Base-by-base conservation (phyloP, 129 eudicot genomes). In the Erigeron canadensis region DNA sequence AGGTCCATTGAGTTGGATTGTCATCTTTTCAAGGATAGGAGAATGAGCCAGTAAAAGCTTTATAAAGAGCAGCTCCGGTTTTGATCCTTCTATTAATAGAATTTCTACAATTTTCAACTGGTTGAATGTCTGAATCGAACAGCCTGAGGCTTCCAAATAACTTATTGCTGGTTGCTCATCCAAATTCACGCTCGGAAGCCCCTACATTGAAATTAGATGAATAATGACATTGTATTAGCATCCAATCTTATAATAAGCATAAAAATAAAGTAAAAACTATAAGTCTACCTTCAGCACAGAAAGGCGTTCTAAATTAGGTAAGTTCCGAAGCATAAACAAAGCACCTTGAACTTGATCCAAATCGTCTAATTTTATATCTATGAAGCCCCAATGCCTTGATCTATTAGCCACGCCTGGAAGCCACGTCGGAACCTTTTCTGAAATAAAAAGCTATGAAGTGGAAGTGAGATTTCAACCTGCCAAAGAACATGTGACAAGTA, bases 11-110 rank as follows among this genome's bases (percentile, higher is more conserved):
- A 59, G 41, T 10, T 10, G 7, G 40, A 71, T 6, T 7, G 66
- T 38, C 39, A 71, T 10, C 40, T 10, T 11, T 16, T 41, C 39
- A 19, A 70, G 64, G 18, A 46, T 51, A n/a, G 74, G 74, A 63
- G 74, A 37, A 19, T 56, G 50, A 16, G 50, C 75, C 56, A 71
- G 65, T 71, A 57, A 8, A 19, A 71, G 65, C 75, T 71, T 58
- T 19, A 58, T 10, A 58, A 58, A 21, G 5, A 22, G 40, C 38
- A 58, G 39, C 8, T 18, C 38, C 5, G 38, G 38, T 10, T 10
- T 23, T 58, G 63, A 58, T 58, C 15, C 41, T 58, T 21, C 15
- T 10, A 34, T 10, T 18, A 10, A 5, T 59, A 0, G 13, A 1
- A 55, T 55, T 6, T 16, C 40, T 34, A 39, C 19, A 19, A 12